Evolutionary conservation across 2,329 filamentous ascomycete genomes (phyloP).

Genomic region (Cladosporium sp.): DNA sequence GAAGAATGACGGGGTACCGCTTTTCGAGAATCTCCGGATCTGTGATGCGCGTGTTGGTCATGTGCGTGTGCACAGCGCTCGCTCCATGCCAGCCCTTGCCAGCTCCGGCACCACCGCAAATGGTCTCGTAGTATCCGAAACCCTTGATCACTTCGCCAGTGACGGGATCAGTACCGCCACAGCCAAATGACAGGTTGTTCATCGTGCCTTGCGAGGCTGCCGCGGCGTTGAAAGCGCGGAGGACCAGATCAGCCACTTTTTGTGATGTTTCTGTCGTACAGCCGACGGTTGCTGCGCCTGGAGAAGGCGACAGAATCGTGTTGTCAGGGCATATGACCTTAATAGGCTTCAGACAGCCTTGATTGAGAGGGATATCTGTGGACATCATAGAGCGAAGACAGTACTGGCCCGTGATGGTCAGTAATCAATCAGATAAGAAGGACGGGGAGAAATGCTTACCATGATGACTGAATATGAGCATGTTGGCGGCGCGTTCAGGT

Average conservation of each 20-base stretch:
- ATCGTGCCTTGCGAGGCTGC: slow-evolving; percentile 31
- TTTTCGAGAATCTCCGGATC: slow-evolving; percentile 34
- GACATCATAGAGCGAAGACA: slow-evolving; percentile 29
- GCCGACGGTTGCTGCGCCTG: slow-evolving; percentile 27
- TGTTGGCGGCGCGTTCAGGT: slow-evolving; percentile 50
- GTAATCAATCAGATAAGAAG: background rate
- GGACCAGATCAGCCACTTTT: slow-evolving; percentile 31
- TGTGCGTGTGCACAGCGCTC: slow-evolving; percentile 32
- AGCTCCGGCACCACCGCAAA: slow-evolving; percentile 34
- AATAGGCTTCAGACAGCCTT: slow-evolving; percentile 31
- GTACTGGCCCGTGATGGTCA: slow-evolving; percentile 52
- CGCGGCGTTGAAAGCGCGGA: slow-evolving; percentile 29
- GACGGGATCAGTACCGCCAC: slow-evolving; percentile 34
- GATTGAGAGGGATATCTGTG: slow-evolving; percentile 46
- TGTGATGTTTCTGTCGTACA: slow-evolving; percentile 32
- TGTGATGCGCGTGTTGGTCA: slow-evolving; percentile 37
- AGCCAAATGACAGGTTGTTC: slow-evolving; percentile 31
- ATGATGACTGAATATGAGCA: slow-evolving; percentile 36
- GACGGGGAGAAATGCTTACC: background rate
- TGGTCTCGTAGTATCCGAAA: slow-evolving; percentile 35
- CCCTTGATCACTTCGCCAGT: slow-evolving; percentile 22
- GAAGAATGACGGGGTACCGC: slow-evolving; percentile 33
- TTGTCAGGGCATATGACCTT: slow-evolving; percentile 26
- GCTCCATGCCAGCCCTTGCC: slow-evolving; percentile 31
- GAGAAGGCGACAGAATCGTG: slow-evolving; percentile 28